Conservation (phyloP, 345 rosid species). For the Abelmoschus esculentus region DNA sequence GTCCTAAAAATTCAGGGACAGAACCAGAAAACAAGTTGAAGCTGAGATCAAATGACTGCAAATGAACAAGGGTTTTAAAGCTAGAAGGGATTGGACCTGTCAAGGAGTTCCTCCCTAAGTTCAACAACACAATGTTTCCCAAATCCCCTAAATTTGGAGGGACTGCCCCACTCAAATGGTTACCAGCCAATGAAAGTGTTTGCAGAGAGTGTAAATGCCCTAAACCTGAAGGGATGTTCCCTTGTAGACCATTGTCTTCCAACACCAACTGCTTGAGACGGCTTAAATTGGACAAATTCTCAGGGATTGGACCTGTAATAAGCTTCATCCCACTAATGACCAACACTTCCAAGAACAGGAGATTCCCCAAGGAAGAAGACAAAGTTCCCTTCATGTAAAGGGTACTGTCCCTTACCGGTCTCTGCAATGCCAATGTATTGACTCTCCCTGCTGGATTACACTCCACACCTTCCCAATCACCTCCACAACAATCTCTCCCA, state of each 20-base stretch:
- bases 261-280: conserved; percentile 50
- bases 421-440: conserved; percentile 41
- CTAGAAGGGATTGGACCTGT: conserved; percentile 63
- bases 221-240: conserved; percentile 54
- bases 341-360: conserved; percentile 52
- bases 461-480: conserved; percentile 88
- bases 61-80: conserved; percentile 29
- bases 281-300: conserved; percentile 37
- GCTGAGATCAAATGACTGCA: too few relatives aligned
- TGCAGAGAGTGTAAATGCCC: conserved; percentile 43
- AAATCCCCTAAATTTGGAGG: conserved; percentile 49
- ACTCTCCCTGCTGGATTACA: conserved; percentile 72
- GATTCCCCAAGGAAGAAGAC: conserved; percentile 31
- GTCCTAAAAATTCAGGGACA: conserved; percentile 48
- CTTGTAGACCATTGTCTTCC: conserved; percentile 67
- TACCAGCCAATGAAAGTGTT: conserved; percentile 57
- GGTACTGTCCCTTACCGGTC: conserved; percentile 33
- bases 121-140: conserved; percentile 13
- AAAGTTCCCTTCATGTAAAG: conserved; percentile 42
- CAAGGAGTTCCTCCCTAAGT: conserved; percentile 49
- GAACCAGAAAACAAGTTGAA: conserved; percentile 39
- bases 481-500: conserved; percentile 15
- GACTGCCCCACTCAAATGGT: conserved; percentile 52
- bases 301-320: conserved; percentile 68
- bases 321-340: conserved; percentile 60